Percentiles rank a stretch among this genome's conserved stretches.
Evolutionary conservation across 2,329 filamentous ascomycete species (phyloP).

Genomic region (Orbilia ellipsospora): DNA sequence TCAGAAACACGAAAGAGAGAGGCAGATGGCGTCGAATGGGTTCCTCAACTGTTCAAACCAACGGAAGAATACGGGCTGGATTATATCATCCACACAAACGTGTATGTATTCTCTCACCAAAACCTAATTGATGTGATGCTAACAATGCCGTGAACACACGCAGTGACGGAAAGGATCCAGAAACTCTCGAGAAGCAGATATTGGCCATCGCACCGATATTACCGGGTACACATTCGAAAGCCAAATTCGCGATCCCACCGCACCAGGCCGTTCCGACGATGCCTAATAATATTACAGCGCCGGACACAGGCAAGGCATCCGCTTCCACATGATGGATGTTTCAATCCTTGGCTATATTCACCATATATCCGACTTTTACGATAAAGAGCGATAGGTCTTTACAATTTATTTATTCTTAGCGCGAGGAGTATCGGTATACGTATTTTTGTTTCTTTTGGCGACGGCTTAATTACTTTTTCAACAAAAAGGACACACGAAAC

Average conservation of each 20-base stretch:
- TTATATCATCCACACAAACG: conserved; percentile 89
- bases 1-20: conserved; percentile 84
- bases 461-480: neutral
- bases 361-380: conserved; percentile 1
- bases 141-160: neutral
- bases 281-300: conserved; percentile 33
- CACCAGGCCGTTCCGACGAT: conserved; percentile 59
- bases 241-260: conserved; percentile 70
- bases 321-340: conserved; percentile 41
- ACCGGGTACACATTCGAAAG: conserved; percentile 73
- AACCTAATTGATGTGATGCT: no score
- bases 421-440: neutral
- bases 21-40: conserved; percentile 85
- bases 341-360: neutral
- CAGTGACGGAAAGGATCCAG: conserved; percentile 73
- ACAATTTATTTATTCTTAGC: no score
- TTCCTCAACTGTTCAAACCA: conserved; percentile 84
- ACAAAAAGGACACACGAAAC: neutral
- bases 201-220: conserved; percentile 86
- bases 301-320: conserved; percentile 20
- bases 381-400: no score
- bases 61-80: conserved; percentile 85
- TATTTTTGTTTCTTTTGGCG: neutral
- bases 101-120: conserved; percentile 69
- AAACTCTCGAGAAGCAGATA: conserved; percentile 82